phyloP scores from a whole-genome alignment of 352 stramenopile genomes.

The Phytophthora citrophthora region DNA sequence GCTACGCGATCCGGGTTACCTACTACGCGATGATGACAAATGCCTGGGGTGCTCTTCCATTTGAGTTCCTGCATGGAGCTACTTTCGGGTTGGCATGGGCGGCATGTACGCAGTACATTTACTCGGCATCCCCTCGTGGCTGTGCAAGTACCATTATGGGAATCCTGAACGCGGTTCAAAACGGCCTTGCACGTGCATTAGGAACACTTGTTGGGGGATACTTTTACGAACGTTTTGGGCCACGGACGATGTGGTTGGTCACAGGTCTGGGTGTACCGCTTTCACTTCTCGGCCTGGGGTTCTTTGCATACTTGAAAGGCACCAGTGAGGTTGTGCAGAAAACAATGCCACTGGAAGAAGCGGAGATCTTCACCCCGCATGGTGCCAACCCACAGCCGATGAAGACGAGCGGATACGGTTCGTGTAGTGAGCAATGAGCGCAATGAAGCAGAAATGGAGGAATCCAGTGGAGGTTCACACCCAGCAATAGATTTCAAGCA shows the following conservation, averaged over 20 bases:
- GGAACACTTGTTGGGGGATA: constrained; percentile 55
- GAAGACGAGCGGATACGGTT: not conserved
- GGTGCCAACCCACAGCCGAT: constrained; percentile 12
- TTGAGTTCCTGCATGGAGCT: constrained; percentile 58
- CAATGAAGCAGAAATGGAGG: not conserved
- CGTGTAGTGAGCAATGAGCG: not conserved
- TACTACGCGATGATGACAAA: constrained; percentile 59
- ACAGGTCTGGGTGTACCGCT: constrained; percentile 34
- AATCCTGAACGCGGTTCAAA: constrained; percentile 56
- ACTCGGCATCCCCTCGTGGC: constrained; percentile 37
- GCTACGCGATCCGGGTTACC: constrained; percentile 49
- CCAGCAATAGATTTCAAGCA: no score
- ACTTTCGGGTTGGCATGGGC: constrained; percentile 42
- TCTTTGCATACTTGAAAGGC: constrained; percentile 20
- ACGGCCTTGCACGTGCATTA: constrained; percentile 45
- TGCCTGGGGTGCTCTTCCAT: constrained; percentile 51
- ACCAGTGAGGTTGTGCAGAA: constrained; percentile 1
- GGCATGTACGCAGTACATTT: constrained; percentile 51
- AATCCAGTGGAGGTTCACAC: not conserved
- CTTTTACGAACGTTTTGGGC: constrained; percentile 57
- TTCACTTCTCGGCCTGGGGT: constrained; percentile 5
- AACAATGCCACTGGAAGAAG: not conserved
- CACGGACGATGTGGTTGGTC: constrained; percentile 52
- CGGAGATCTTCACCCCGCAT: constrained; percentile 14
- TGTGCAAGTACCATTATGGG: constrained; percentile 57